A percentile compares a stretch with the other conserved stretches of the same genome.
These are phyloP conservation scores for Fusarium nurragi DNA, from an alignment of 2,329 filamentous ascomycete species.

Conservation along the genomic window DNA sequence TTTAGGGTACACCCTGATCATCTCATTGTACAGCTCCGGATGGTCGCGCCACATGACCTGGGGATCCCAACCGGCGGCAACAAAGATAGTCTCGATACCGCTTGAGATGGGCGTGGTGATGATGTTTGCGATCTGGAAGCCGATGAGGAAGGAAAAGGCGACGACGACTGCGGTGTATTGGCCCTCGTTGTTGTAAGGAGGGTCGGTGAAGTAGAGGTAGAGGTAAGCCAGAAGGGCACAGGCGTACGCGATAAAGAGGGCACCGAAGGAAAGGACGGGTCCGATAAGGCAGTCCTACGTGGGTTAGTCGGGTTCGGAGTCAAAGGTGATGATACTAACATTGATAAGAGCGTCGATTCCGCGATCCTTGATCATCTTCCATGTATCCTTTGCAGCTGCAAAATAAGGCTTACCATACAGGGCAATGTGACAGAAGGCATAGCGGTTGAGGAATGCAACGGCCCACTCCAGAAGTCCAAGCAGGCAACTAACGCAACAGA, in stretches of 20 bases:
- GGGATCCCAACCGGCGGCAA: constrained; percentile 75
- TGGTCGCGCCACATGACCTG: constrained; percentile 83
- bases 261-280: constrained; percentile 78
- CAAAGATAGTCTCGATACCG: constrained; percentile 93
- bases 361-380: constrained; percentile 90
- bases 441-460: constrained; percentile 88
- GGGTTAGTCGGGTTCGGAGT: constrained; percentile 22
- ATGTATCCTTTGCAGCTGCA: constrained; percentile 86
- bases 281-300: constrained; percentile 77
- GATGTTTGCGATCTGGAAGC: constrained; percentile 87
- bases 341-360: constrained; percentile 92
- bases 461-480: constrained; percentile 85
- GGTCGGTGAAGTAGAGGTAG: constrained; percentile 86
- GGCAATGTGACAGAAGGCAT: constrained; percentile 92
- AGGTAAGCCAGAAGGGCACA: constrained; percentile 85
- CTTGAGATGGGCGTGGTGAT: constrained; percentile 89
- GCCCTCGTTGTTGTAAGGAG: constrained; percentile 75
- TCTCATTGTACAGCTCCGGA: constrained; percentile 79
- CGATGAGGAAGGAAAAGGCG: constrained; percentile 88
- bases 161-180: constrained; percentile 80
- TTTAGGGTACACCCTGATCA: constrained; percentile 84
- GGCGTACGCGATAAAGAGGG: constrained; percentile 83
- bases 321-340: constrained; percentile 42
- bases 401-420: constrained; percentile 92
- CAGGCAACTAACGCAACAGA: constrained; percentile 80